Conservation (phyloP, 257 asterid genomes). For the Primulina tabacum region DNA sequence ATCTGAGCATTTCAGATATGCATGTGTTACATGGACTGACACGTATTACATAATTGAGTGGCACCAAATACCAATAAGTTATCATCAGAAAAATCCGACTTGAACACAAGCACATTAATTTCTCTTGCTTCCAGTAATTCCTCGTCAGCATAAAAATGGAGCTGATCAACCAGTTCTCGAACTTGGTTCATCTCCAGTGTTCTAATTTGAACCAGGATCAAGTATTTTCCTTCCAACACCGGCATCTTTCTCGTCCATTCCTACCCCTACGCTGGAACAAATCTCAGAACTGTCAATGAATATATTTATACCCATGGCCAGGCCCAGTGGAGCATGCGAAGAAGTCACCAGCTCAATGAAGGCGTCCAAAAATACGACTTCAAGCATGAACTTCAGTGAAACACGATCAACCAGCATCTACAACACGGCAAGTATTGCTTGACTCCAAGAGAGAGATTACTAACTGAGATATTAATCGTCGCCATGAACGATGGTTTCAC, state of each 20-base stretch:
- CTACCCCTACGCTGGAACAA: too few relatives aligned
- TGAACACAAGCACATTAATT: slow-evolving; percentile 43
- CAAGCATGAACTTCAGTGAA: too few relatives aligned
- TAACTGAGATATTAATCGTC: not conserved
- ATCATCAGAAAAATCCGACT: slow-evolving; percentile 30
- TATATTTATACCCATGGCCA: too few relatives aligned
- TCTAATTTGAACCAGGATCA: slow-evolving; percentile 24
- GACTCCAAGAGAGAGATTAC: too few relatives aligned
- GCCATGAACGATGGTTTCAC: not conserved
- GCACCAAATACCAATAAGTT: slow-evolving; percentile 27
- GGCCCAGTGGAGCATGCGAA: too few relatives aligned
- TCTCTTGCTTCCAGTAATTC: slow-evolving; percentile 3
- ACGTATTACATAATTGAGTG: slow-evolving; percentile 48
- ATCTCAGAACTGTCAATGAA: too few relatives aligned
- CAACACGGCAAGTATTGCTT: too few relatives aligned
- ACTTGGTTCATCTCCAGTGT: slow-evolving; percentile 21
- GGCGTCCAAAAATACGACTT: too few relatives aligned
- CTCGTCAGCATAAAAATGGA: too few relatives aligned
- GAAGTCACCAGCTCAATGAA: too few relatives aligned
- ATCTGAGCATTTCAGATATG: slow-evolving; percentile 51
- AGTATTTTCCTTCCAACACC: slow-evolving; percentile 15
- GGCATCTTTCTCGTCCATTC: too few relatives aligned
- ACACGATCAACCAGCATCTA: not conserved
- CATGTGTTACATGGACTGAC: slow-evolving; percentile 53
- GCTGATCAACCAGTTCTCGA: slow-evolving; percentile 16